phyloP scores from a whole-genome alignment of 768 basidiomycete species.

The Leccinellum albellum region DNA sequence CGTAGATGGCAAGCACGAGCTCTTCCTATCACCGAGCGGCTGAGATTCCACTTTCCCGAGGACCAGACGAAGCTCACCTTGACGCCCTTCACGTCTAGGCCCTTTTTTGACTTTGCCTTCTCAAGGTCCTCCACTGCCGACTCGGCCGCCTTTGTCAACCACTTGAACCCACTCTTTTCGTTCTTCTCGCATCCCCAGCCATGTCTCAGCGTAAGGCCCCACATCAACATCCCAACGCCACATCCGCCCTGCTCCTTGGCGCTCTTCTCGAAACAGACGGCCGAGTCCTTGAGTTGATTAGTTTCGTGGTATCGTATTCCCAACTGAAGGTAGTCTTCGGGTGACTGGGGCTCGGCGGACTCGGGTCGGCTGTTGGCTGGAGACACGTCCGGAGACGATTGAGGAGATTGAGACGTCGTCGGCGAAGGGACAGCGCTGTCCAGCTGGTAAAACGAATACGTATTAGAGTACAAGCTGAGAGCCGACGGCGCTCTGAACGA shows the following conservation, averaged over 20 bases:
- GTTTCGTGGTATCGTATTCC: constrained; percentile 79
- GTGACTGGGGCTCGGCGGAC: constrained; percentile 32
- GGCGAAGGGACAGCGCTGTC: constrained; percentile 46
- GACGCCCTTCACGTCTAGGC: constrained; percentile 51
- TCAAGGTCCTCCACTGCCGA: constrained; percentile 75
- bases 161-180: constrained; percentile 75
- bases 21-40: constrained; percentile 48
- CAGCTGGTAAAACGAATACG: constrained; percentile 64
- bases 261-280: constrained; percentile 69
- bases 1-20: constrained; percentile 84
- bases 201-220: constrained; percentile 78
- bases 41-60: background rate
- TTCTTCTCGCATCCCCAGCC: constrained; percentile 87
- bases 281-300: constrained; percentile 65
- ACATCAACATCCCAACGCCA: constrained; percentile 90
- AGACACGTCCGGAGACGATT: constrained; percentile 12
- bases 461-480: constrained; percentile 48
- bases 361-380: constrained; percentile 15
- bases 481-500: constrained; percentile 37
- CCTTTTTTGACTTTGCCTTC: constrained; percentile 49
- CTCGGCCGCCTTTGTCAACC: constrained; percentile 81
- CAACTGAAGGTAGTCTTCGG: constrained; percentile 69
- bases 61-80: constrained; percentile 36
- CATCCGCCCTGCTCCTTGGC: constrained; percentile 76
- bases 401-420: constrained; percentile 26